Conservation (phyloP, 1,139 yeast genomes). For the Taphrina populina region DNA sequence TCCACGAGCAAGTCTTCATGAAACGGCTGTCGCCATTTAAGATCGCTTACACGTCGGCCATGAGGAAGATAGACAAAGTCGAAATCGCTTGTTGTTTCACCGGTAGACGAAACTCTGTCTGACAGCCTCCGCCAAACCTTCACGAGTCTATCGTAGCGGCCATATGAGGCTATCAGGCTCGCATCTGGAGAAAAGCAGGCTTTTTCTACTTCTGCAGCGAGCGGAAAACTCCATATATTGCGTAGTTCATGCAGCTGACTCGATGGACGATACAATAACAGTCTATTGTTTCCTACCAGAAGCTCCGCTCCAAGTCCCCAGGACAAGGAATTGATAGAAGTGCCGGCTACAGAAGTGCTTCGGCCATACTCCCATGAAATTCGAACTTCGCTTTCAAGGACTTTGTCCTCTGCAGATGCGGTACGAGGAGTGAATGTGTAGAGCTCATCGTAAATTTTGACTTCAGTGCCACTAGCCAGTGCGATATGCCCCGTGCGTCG, state of each 20-base stretch:
- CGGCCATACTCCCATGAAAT: constrained; percentile 49
- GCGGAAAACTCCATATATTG: constrained; percentile 54
- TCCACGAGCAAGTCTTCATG: constrained; percentile 41
- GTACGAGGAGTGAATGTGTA: not conserved
- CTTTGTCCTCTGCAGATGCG: not conserved
- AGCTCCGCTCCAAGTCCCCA: constrained; percentile 71
- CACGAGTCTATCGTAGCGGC: constrained; percentile 61
- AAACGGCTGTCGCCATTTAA: constrained; percentile 55
- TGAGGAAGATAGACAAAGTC: constrained; percentile 71
- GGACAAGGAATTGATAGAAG: constrained; percentile 54
- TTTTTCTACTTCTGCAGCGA: constrained; percentile 42
- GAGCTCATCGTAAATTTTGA: constrained; percentile 14
- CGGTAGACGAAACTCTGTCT: constrained; percentile 61
- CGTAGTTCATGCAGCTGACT: constrained; percentile 51
- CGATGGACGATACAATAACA: constrained; percentile 59
- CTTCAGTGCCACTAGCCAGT: constrained; percentile 1
- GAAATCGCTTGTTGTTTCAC: constrained; percentile 60
- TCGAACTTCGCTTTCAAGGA: not conserved
- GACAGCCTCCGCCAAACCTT: constrained; percentile 63
- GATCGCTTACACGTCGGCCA: constrained; percentile 56
- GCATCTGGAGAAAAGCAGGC: constrained; percentile 58
- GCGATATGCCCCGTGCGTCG: constrained; percentile 22
- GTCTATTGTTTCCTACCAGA: constrained; percentile 58
- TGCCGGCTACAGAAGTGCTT: constrained; percentile 45
- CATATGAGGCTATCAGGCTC: constrained; percentile 63